Evolutionary conservation across 345 rosid genomes (phyloP), one percentile per base, ranked within the genome.

Genomic region (Bruguiera gymnorhiza): DNA sequence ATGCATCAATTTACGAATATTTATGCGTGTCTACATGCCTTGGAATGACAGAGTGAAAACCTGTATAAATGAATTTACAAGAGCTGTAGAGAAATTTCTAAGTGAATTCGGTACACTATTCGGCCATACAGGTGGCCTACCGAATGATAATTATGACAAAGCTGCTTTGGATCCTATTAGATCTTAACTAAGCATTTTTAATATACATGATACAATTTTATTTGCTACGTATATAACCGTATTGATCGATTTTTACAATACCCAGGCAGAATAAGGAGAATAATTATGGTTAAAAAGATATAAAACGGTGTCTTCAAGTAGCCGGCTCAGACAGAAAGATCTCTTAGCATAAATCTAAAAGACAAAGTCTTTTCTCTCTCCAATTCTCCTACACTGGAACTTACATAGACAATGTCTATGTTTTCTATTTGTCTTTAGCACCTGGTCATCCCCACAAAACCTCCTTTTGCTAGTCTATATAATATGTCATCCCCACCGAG

Each of bases 311-410:
- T 51, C 51, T 60, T 53, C 46, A 43, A 46, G 7, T 6, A 27
- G 70, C 75, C 75, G 75, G 75, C 70, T 65, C 48, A 58, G 34
- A 60, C 70, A 58, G 70, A 72, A 72, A 32, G n/a, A n/a, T 39
- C 59, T 50, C 52, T 24, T 34, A 24, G 55, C 66, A 73, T 59
- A 60, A 66, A 60, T 20, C 60, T 19, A 73, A 55, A 55, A 55
- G 29, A 55, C 59, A 55, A 13, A 66, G 62, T 52, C 76, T 72
- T 66, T 72, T 65, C 52, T 54, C 32, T 63, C 59, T 63, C 69
- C 39, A 8, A 58, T 56, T 23, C n/a, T 30, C 21, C 54, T 70
- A 29, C 70, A 23, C 27, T 46, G 1, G 13, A 65, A 16, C 5
- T 26, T 50, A 18, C 65, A 26, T 24, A 18, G 63, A 15, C 29